Conservation (phyloP, 768 basidiomycete genomes). For the Hemileccinum rubropunctum region DNA sequence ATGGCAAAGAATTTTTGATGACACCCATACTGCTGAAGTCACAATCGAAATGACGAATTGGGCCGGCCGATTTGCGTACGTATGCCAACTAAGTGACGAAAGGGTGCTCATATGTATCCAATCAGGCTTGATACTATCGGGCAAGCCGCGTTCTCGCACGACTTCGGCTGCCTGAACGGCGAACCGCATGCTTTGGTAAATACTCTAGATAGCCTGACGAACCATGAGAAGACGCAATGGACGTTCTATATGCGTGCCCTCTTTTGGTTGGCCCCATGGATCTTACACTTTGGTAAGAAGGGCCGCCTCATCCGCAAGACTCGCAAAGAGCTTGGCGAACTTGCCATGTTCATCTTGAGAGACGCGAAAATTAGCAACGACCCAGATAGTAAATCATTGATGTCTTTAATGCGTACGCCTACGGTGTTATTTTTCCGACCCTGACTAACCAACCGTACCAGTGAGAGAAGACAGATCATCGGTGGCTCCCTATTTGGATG, state of each 20-base stretch:
- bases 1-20: slow-evolving; percentile 48
- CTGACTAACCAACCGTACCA: slow-evolving; percentile 14
- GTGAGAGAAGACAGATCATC: slow-evolving; percentile 45
- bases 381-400: slow-evolving; percentile 43
- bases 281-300: slow-evolving; percentile 55
- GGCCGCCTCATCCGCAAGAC: slow-evolving; percentile 55
- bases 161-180: slow-evolving; percentile 55
- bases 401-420: slow-evolving; percentile 53
- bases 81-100: slow-evolving; percentile 1
- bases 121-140: slow-evolving; percentile 56
- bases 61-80: slow-evolving; percentile 61
- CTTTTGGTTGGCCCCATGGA: slow-evolving; percentile 58
- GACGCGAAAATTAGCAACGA: slow-evolving; percentile 50
- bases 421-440: not conserved
- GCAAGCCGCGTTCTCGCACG: slow-evolving; percentile 60
- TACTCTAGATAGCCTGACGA: slow-evolving; percentile 58
- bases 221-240: slow-evolving; percentile 52
- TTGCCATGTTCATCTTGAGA: slow-evolving; percentile 51
- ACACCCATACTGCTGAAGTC: slow-evolving; percentile 35
- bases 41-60: slow-evolving; percentile 57
- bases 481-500: slow-evolving; percentile 38
- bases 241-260: slow-evolving; percentile 65
- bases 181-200: slow-evolving; percentile 47
- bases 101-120: not conserved
- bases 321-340: slow-evolving; percentile 51